Percentiles rank a stretch among this genome's conserved stretches.
Conservation (phyloP, 345 rosid genomes). For the Eutrema yunnanense region DNA sequence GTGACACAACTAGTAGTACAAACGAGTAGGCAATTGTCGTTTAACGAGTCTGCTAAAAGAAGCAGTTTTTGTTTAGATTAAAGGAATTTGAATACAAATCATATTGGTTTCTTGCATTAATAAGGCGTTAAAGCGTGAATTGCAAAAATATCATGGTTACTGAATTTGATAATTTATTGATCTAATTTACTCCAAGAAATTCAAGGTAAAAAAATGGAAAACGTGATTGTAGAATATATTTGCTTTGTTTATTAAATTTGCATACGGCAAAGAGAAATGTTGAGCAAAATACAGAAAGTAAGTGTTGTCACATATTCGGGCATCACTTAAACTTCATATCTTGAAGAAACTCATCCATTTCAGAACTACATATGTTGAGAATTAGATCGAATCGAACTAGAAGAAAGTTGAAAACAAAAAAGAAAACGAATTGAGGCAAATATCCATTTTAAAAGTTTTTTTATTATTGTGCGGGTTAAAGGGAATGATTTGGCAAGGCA, state of each 20-base stretch:
- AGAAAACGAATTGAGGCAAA: too few relatives aligned
- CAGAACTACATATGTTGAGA: not conserved
- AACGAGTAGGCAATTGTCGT: not conserved
- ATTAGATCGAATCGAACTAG: too few relatives aligned
- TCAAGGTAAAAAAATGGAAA: not conserved
- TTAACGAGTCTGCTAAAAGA: not conserved
- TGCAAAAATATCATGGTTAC: not conserved
- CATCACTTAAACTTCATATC: not conserved
- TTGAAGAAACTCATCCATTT: not conserved
- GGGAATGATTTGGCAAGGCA: constrained; percentile 1
- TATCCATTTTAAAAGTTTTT: too few relatives aligned
- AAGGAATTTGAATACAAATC: not conserved
- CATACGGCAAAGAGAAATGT: not conserved
- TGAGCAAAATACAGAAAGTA: not conserved
- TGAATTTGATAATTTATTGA: not conserved
- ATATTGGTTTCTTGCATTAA: not conserved
- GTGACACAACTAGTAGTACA: not conserved
- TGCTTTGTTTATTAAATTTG: not conserved
- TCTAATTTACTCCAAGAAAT: not conserved
- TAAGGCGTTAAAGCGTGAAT: not conserved
- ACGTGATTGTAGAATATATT: not conserved
- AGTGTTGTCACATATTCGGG: not conserved
- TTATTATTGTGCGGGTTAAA: not conserved
- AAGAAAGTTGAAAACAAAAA: too few relatives aligned
- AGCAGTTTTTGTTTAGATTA: not conserved